Percentiles rank a stretch among this genome's conserved stretches.
Conservation (phyloP, 768 basidiomycete species). For the Lactarius sanguifluus region DNA sequence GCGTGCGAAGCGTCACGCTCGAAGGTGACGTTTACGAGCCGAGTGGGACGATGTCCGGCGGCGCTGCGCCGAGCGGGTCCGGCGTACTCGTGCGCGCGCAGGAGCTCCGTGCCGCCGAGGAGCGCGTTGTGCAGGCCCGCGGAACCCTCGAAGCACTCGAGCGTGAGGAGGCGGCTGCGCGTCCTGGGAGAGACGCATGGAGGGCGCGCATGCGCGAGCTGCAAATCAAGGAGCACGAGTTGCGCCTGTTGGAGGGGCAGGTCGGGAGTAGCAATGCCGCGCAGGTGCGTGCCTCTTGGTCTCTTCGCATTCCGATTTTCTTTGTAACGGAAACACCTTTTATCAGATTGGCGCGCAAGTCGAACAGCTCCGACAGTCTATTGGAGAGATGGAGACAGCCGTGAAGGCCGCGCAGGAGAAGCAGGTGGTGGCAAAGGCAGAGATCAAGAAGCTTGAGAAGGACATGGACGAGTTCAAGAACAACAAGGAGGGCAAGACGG, state of each 20-base stretch:
- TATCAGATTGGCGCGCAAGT: conserved; percentile 80
- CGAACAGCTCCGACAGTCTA: conserved; percentile 62
- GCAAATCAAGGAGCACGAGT: conserved; percentile 89
- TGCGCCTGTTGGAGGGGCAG: conserved; percentile 78
- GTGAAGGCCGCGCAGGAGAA: conserved; percentile 70
- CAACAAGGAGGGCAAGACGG: conserved; percentile 96
- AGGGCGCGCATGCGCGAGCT: conserved; percentile 59
- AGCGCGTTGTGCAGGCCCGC: conserved; percentile 51
- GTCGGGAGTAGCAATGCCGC: conserved; percentile 87
- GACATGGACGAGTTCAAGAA: conserved; percentile 99
- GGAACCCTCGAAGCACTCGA: conserved; percentile 51
- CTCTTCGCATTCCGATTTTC: not conserved
- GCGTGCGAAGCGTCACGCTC: conserved; percentile 85
- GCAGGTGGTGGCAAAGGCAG: conserved; percentile 71
- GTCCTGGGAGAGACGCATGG: conserved; percentile 61
- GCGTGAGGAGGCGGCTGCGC: conserved; percentile 51
- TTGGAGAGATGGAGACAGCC: conserved; percentile 56
- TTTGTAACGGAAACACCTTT: not conserved
- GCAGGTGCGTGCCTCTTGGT: conserved; percentile 51
- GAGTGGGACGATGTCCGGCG: conserved; percentile 89
- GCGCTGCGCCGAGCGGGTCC: conserved; percentile 74
- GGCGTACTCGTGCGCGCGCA: conserved; percentile 82
- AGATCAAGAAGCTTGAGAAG: conserved; percentile 84
- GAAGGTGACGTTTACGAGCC: conserved; percentile 98
- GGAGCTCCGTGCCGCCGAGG: conserved; percentile 70